Percentiles rank a stretch among this genome's conserved stretches.
Evolutionary conservation across 768 basidiomycete species (phyloP).

Genomic region (Xerocomellus intermedius): DNA sequence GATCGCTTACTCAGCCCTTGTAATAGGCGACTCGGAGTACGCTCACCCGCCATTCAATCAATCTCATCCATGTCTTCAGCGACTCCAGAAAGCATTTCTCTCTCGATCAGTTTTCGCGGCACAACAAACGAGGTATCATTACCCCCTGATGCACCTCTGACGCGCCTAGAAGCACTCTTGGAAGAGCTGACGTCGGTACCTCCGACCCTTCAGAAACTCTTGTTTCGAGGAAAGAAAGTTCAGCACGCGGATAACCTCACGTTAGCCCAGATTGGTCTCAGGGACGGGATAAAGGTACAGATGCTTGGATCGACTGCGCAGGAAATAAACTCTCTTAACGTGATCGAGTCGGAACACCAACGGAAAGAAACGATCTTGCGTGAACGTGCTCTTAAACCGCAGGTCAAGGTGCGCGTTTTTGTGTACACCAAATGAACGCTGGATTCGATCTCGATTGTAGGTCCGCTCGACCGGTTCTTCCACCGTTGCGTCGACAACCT

Average conservation of each 20-base stretch:
- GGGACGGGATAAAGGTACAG: slow-evolving; percentile 63
- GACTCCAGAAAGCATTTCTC: slow-evolving; percentile 7
- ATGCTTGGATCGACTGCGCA: slow-evolving; percentile 64
- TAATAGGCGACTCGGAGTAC: too few relatives aligned
- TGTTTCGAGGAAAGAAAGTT: slow-evolving; percentile 66
- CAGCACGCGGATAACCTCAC: slow-evolving; percentile 31
- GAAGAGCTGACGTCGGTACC: slow-evolving; percentile 69
- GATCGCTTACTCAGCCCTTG: slow-evolving; percentile 19
- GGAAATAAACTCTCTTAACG: slow-evolving; percentile 55
- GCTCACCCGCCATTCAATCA: too few relatives aligned
- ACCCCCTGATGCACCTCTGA: slow-evolving; percentile 50
- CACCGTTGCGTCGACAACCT: slow-evolving; percentile 39
- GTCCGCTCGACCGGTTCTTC: slow-evolving; percentile 55
- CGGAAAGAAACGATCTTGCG: slow-evolving; percentile 56
- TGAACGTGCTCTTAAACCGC: slow-evolving; percentile 56
- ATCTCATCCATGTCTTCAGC: slow-evolving; percentile 12
- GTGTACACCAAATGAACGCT: neutral
- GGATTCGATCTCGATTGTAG: slow-evolving; percentile 28
- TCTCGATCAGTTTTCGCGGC: slow-evolving; percentile 48
- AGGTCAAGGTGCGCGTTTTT: slow-evolving; percentile 48
- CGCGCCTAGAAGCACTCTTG: slow-evolving; percentile 47
- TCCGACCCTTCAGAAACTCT: slow-evolving; percentile 62
- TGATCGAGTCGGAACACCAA: slow-evolving; percentile 56
- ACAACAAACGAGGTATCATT: slow-evolving; percentile 46
- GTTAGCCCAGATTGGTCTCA: slow-evolving; percentile 52